Base-by-base conservation (phyloP, 306 rosid species). In the Abrus pulchellus region DNA sequence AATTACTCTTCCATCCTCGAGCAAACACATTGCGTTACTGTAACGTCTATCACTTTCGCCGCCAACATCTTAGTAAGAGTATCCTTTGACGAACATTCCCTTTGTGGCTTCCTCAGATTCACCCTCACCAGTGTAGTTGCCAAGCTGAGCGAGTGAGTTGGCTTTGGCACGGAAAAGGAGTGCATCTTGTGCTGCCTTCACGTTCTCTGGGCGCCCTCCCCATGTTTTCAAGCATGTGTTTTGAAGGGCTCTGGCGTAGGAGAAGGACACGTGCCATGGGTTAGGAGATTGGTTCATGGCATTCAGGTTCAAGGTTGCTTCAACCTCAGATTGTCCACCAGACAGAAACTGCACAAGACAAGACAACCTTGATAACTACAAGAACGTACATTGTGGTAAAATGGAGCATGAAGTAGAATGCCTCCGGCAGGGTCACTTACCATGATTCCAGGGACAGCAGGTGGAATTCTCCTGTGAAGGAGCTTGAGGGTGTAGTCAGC, bases 261-360 rank as follows among this genome's bases (percentile, higher is more conserved):
- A 94, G 94, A 94, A 94, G 0, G 99, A 93, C 87, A 94, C 97
- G 5, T 93, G 99, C 99, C 99, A 94, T 45, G 97, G 99, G 92
- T 91, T 88, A 83, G 97, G 91, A 87, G 97, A 69, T 66, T 86
- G 82, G 89, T 86, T 86, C 84, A 86, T 86, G 11, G 97, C 97
- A 20, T 94, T 94, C 90, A 94, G 83, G 94, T 94, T 94, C 70
- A 91, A 80, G 64, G 99, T 94, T 76, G 99, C 97, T 70, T 94
- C 99, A 63, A 94, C 89, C 89, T 94, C 99, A 74, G 99, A 94
- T 88, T 94, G 99, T 75, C 99, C 99, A 68, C 97, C 97, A 30
- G 99, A 94, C 92, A 94, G 88, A 75, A 94, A 94, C 99, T 93
- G 90, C 86, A 72, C 60, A 77, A 27, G 0, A 60, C 48, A 38